Evolutionary conservation across 768 basidiomycete species (phyloP).

Genomic region (Imleria badia): DNA sequence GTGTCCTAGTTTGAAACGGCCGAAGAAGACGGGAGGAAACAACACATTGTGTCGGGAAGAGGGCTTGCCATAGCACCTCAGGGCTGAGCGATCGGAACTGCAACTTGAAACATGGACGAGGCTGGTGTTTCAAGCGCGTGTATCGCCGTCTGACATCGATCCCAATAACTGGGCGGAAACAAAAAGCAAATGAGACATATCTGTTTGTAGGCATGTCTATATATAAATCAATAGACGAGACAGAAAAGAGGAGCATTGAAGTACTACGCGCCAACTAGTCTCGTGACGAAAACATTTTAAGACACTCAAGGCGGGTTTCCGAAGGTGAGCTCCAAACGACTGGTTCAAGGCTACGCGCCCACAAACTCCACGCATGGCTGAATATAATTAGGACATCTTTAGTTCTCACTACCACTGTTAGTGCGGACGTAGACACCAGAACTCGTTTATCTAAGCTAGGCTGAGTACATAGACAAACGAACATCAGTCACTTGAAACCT

Average conservation of each 20-base stretch:
- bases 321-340: too few species aligned
- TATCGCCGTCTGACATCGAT: neutral
- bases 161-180: neutral
- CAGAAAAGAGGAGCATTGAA: neutral
- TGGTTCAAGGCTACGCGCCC: neutral
- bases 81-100: neutral
- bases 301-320: too few species aligned
- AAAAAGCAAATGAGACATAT: neutral
- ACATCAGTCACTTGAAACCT: neutral
- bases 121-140: neutral
- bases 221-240: neutral
- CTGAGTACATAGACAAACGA: neutral
- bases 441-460: neutral
- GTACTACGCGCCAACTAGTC: neutral
- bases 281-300: too few species aligned
- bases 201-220: too few species aligned
- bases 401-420: neutral
- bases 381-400: neutral
- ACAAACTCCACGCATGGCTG: neutral
- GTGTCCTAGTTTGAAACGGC: constrained; percentile 2
- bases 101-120: neutral
- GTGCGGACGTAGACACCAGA: neutral
- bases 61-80: neutral
- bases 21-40: neutral
- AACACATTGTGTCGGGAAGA: neutral